phyloP scores from a whole-genome alignment of 805 yeast genomes.

The Ogataea angusta region DNA sequence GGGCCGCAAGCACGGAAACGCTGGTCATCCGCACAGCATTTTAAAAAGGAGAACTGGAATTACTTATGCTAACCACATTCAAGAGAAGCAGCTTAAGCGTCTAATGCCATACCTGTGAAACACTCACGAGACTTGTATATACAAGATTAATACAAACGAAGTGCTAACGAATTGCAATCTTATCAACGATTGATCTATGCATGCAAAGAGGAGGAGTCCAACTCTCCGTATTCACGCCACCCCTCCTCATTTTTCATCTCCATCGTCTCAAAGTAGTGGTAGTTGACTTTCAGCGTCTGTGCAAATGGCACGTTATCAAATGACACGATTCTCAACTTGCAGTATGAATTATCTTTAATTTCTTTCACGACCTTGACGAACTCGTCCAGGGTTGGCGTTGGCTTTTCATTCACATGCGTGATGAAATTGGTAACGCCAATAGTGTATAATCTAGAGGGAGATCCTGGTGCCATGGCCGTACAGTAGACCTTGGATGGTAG shows the following conservation, averaged over 20 bases:
- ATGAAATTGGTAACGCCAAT: constrained; percentile 78
- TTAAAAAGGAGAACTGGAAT: constrained; percentile 59
- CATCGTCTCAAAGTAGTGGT: constrained; percentile 81
- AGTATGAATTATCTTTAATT: constrained; percentile 77
- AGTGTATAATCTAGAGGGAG: constrained; percentile 83
- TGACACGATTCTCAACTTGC: constrained; percentile 75
- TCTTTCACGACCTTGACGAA: constrained; percentile 64
- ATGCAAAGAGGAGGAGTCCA: constrained; percentile 8
- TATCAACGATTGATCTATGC: neutral
- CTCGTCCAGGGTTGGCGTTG: constrained; percentile 65
- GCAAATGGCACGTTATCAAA: constrained; percentile 88
- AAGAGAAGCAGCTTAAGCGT: constrained; percentile 56
- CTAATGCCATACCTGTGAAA: constrained; percentile 44
- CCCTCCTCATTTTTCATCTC: constrained; percentile 57
- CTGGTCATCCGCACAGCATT: constrained; percentile 72
- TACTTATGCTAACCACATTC: constrained; percentile 50
- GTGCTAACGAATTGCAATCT: neutral
- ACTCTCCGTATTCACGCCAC: constrained; percentile 40
- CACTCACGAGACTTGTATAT: neutral
- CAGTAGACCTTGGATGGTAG: constrained; percentile 85
- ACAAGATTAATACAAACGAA: constrained; percentile 1
- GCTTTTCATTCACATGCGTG: constrained; percentile 79
- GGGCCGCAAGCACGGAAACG: constrained; percentile 91
- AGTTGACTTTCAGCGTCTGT: constrained; percentile 77
- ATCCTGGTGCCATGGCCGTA: constrained; percentile 69